Base-by-base conservation (phyloP, 371 early-diverging fungal species). In the Phascolomyces articulosus region DNA sequence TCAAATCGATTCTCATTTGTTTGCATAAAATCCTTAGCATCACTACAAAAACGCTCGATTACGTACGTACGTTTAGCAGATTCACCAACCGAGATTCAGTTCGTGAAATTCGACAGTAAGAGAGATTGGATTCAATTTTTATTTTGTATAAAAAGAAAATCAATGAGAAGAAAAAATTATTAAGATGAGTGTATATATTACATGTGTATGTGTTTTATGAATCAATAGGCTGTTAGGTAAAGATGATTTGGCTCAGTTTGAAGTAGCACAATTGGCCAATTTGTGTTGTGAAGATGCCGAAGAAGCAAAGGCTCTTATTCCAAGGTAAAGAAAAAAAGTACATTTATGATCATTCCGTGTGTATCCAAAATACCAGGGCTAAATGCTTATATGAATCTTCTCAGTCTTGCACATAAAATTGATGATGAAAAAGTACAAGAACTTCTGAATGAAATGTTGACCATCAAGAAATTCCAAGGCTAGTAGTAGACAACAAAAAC, bases 181-280 rank as follows among this genome's bases (percentile, higher is more conserved):
- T 24, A 62, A 34, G 49, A 23, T 34, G 44, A 57, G n/a, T 40
- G 27, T 64, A 28, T 10, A 24, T 44, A 26, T 61, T 61, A 34
- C 24, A 29, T 40, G 38, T 44, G 59, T 58, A n/a, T n/a, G n/a
- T n/a, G n/a, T n/a, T n/a, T n/a, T 29, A 34, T 9, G 6, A 34
- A 34, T 9, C 0, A 24, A 47, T 62, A 87, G 88, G 51, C 72
- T 91, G 41, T 65, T 90, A 57, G 79, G 80, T 29, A 82, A 77
- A 26, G 81, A 84, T 10, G 75, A 87, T 4, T 66, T 94, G 70
- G 85, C 90, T 44, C 87, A 89, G 40, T 96, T 93, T 60, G 96
- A 96, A 71, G 77, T 90, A 20, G 93, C 95, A 24, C 95, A 96
- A 68, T 80, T 96, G 47, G 94, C 93, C 27, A 96, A 96, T 74